Evolutionary conservation across 2,329 filamentous ascomycete species (phyloP).

Genomic region (Phaeoacremonium minimum): DNA sequence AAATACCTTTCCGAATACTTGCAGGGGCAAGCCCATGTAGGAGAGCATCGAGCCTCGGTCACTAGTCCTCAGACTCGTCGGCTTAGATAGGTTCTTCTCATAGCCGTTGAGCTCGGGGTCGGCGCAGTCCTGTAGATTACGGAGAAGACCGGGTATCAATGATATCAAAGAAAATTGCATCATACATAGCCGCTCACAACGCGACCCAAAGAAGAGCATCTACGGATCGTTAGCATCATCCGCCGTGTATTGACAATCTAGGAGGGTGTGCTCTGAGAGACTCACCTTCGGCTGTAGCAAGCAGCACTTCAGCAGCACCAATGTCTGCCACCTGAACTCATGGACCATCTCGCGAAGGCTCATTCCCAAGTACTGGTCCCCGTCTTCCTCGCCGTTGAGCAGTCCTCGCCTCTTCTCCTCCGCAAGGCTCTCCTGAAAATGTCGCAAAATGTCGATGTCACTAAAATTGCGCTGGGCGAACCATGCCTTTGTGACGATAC

Average conservation of each 20-base stretch:
- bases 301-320: slow-evolving; percentile 91
- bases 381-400: slow-evolving; percentile 63
- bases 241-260: neutral
- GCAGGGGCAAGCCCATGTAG: slow-evolving; percentile 92
- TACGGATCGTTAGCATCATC: slow-evolving; percentile 26
- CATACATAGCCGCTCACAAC: slow-evolving; percentile 94
- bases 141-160: slow-evolving; percentile 86
- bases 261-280: neutral
- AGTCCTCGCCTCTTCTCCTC: slow-evolving; percentile 57
- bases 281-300: slow-evolving; percentile 87
- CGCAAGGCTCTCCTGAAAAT: slow-evolving; percentile 85
- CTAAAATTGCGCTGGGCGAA: slow-evolving; percentile 92
- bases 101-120: slow-evolving; percentile 88
- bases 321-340: slow-evolving; percentile 90
- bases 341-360: slow-evolving; percentile 88
- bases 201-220: slow-evolving; percentile 99
- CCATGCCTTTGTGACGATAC: slow-evolving; percentile 91
- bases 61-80: slow-evolving; percentile 85
- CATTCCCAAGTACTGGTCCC: slow-evolving; percentile 83
- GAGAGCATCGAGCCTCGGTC: slow-evolving; percentile 84
- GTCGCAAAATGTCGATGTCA: slow-evolving; percentile 82
- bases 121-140: slow-evolving; percentile 89
- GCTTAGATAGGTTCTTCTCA: slow-evolving; percentile 68
- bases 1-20: slow-evolving; percentile 84
- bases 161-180: slow-evolving; percentile 97